A percentile compares a stretch with the other conserved stretches of the same genome.
These are phyloP conservation scores for Colletotrichum sp. DNA, from an alignment of 2,329 filamentous ascomycete genomes.

Conservation along the genomic window DNA sequence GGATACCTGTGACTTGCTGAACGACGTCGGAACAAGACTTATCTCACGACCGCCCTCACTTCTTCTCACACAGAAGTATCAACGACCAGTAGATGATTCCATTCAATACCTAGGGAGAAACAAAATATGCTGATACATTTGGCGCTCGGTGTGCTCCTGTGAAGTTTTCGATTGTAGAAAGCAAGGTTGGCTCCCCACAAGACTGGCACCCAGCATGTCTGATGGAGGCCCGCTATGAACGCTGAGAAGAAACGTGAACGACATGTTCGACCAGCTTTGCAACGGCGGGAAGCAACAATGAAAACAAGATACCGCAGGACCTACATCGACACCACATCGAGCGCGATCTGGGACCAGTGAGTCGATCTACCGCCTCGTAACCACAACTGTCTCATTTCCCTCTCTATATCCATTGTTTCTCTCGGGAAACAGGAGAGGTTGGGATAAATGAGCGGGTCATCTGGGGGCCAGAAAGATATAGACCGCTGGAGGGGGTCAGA, in stretches of 20 bases:
- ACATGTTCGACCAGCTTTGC: neutral
- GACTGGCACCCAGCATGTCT: neutral
- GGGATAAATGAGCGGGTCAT: neutral
- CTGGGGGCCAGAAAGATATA: neutral
- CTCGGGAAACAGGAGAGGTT: neutral
- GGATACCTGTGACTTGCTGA: neutral
- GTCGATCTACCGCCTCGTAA: neutral
- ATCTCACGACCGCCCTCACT: neutral
- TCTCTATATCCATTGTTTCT: accelerated
- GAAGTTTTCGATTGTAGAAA: neutral
- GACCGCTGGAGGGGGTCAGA: neutral
- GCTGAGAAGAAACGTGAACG: neutral
- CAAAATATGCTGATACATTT: neutral
- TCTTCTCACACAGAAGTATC: neutral
- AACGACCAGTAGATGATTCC: neutral
- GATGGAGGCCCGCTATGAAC: neutral
- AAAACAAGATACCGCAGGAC: neutral
- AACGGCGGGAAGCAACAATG: neutral
- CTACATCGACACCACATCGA: neutral
- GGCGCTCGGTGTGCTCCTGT: neutral
- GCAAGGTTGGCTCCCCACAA: neutral
- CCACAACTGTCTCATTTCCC: neutral
- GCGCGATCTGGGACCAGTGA: neutral
- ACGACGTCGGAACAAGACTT: neutral
- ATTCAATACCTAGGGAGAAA: neutral